Conservation (phyloP, 768 basidiomycete species). For the Scleroderma bovista region DNA sequence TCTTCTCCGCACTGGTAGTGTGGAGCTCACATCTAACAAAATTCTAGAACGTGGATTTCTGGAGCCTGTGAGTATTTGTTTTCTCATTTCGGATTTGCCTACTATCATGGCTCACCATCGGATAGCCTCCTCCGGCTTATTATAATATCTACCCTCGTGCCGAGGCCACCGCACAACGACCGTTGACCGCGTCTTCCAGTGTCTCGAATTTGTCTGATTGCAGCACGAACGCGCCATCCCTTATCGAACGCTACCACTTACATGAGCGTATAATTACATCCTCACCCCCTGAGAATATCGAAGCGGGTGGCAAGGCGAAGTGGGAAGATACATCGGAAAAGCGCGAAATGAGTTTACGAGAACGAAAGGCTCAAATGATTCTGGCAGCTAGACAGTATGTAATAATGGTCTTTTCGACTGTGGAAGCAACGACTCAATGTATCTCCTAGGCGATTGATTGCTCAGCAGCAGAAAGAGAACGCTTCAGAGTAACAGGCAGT, state of each 20-base stretch:
- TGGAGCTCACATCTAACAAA: slow-evolving; percentile 73
- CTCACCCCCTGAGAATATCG: slow-evolving; percentile 14
- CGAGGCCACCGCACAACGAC: slow-evolving; percentile 20
- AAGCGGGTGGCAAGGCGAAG: slow-evolving; percentile 55
- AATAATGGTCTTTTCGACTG: not conserved
- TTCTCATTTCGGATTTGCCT: too few species aligned
- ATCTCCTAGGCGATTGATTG: slow-evolving; percentile 38
- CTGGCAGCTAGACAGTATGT: slow-evolving; percentile 81
- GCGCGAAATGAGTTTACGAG: slow-evolving; percentile 70
- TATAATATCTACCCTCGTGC: slow-evolving; percentile 64
- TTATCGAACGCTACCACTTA: slow-evolving; percentile 69
- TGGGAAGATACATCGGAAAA: slow-evolving; percentile 79
- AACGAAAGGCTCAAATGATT: slow-evolving; percentile 84
- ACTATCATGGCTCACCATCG: not conserved
- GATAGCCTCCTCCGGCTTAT: slow-evolving; percentile 70
- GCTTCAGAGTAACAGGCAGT: not conserved
- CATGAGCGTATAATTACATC: slow-evolving; percentile 41
- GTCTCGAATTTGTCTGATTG: slow-evolving; percentile 25
- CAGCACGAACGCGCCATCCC: slow-evolving; percentile 34
- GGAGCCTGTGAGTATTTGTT: slow-evolving; percentile 51
- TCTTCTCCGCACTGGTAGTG: slow-evolving; percentile 72
- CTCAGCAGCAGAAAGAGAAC: slow-evolving; percentile 30
- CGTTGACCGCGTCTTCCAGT: slow-evolving; percentile 13
- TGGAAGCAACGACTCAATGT: not conserved
- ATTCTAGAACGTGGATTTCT: slow-evolving; percentile 78